A percentile compares a stretch with the other conserved stretches of the same genome.
These are phyloP conservation scores for Cystobasidium tubakii DNA, from an alignment of 768 basidiomycete species.

Conservation along the genomic window DNA sequence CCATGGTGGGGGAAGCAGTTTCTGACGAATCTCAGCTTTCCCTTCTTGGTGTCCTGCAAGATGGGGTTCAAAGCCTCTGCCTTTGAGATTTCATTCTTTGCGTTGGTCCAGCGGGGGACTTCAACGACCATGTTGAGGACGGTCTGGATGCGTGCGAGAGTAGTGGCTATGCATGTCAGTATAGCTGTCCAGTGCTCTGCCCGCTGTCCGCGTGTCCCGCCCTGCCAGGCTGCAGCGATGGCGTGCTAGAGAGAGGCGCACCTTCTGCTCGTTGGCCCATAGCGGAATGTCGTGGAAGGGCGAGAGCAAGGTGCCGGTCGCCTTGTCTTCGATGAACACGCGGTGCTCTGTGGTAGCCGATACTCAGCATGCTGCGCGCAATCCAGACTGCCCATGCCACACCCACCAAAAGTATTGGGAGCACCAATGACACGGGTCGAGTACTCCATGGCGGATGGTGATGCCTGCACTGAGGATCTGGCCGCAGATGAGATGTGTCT, in stretches of 20 bases:
- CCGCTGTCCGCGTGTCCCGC: too few species aligned
- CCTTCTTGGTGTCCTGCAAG: constrained; percentile 98
- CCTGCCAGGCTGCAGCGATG: not conserved
- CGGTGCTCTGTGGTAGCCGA: constrained; percentile 67
- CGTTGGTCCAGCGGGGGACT: constrained; percentile 98
- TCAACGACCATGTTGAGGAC: constrained; percentile 99
- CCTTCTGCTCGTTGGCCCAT: constrained; percentile 85
- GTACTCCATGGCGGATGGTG: constrained; percentile 49
- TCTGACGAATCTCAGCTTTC: constrained; percentile 89
- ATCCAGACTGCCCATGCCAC: not conserved
- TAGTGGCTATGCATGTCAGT: constrained; percentile 80
- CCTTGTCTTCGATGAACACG: constrained; percentile 70
- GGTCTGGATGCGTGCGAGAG: too few species aligned
- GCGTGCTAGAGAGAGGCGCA: not conserved
- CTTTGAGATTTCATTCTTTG: constrained; percentile 99
- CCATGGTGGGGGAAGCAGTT: constrained; percentile 99
- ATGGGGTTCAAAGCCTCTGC: constrained; percentile 97
- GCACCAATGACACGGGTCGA: constrained; percentile 74
- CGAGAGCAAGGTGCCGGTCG: constrained; percentile 73
- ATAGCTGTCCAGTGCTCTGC: not conserved
- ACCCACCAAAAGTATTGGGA: constrained; percentile 82
- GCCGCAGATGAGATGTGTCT: constrained; percentile 39
- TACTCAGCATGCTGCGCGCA: not conserved
- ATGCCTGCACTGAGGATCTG: not conserved
- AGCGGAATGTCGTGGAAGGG: constrained; percentile 88